These are phyloP conservation scores for Sphenostylis stenocarpa DNA, from an alignment of 306 rosid genomes.

Conservation along the genomic window DNA sequence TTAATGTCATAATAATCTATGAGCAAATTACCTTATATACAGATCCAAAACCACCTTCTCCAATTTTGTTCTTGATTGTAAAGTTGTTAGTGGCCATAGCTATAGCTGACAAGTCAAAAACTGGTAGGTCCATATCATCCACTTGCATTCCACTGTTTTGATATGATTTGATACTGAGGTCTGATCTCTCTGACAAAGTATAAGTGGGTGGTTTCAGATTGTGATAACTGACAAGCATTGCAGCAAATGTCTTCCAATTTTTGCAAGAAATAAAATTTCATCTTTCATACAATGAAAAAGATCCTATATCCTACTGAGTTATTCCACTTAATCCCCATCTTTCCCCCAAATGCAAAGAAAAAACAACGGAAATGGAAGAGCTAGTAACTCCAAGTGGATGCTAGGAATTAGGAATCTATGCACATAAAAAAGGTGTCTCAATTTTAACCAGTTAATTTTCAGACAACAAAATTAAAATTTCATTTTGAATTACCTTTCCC, in stretches of 20 bases:
- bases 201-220: background rate
- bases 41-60: slow-evolving; percentile 69
- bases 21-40: slow-evolving; percentile 45
- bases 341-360: background rate
- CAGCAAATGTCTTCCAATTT: background rate
- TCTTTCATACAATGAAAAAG: background rate
- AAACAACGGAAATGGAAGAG: background rate
- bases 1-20: background rate
- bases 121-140: slow-evolving; percentile 60
- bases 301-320: background rate
- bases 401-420: background rate
- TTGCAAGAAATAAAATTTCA: background rate
- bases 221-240: background rate
- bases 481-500: background rate
- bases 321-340: background rate
- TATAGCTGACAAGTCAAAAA: slow-evolving; percentile 42
- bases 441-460: background rate
- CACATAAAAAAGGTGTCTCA: background rate
- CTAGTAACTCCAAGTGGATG: slow-evolving; percentile 2
- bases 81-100: slow-evolving; percentile 48
- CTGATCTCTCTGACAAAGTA: slow-evolving; percentile 4
- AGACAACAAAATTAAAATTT: background rate
- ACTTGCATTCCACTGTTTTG: slow-evolving; percentile 33
- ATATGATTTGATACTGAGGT: slow-evolving; percentile 21
- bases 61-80: slow-evolving; percentile 45